phyloP scores from a whole-genome alignment of 345 rosid genomes.

The Brassica rapa region DNA sequence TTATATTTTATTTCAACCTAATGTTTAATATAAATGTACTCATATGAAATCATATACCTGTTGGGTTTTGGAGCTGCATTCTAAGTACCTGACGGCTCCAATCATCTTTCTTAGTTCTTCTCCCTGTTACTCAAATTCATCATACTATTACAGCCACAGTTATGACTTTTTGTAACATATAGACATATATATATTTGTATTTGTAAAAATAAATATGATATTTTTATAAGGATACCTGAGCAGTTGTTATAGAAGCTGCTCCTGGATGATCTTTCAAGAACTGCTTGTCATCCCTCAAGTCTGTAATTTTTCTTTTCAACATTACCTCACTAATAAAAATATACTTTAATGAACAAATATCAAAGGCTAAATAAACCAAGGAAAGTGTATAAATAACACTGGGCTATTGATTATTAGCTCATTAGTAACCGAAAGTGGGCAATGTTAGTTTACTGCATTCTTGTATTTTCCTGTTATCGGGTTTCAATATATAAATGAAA shows the following conservation, averaged over 20 bases:
- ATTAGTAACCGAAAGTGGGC: too few relatives aligned
- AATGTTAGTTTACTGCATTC: neutral
- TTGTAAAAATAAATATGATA: too few relatives aligned
- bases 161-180: neutral
- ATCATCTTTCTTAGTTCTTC: slow-evolving; percentile 74
- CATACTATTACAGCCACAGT: neutral
- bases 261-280: slow-evolving; percentile 66
- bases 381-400: neutral
- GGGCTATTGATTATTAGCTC: neutral
- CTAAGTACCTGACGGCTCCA: slow-evolving; percentile 69
- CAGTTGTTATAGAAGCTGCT: slow-evolving; percentile 59
- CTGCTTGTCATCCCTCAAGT: slow-evolving; percentile 66
- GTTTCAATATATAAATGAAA: neutral
- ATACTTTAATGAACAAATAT: neutral
- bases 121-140: slow-evolving; percentile 48
- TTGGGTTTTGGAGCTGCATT: slow-evolving; percentile 86
- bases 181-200: neutral
- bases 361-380: neutral
- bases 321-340: neutral
- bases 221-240: slow-evolving; percentile 46
- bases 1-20: neutral
- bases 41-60: slow-evolving; percentile 45
- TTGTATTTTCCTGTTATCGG: neutral
- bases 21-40: neutral
- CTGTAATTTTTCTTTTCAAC: slow-evolving; percentile 30